phyloP scores from a whole-genome alignment of 495 filamentous ascomycete species.

The Penicillium bovifimosum region DNA sequence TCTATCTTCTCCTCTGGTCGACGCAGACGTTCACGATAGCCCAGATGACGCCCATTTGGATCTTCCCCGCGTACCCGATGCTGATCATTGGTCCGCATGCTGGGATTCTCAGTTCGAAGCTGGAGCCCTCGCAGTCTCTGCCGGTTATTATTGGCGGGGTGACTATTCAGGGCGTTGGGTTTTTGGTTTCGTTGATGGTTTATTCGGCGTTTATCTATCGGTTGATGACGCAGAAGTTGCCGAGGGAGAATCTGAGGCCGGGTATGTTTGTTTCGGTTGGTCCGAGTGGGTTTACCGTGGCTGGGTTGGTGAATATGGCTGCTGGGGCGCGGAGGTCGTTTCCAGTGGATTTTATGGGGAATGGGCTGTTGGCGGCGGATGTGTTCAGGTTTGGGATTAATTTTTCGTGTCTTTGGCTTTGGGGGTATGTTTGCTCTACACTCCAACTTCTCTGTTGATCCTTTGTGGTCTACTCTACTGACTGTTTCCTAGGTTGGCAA shows the following conservation, averaged over 20 bases:
- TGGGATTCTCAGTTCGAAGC: constrained; percentile 52
- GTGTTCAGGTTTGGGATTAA: constrained; percentile 50
- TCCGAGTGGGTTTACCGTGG: constrained; percentile 71
- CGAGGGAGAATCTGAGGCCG: constrained; percentile 66
- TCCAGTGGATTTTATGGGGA: constrained; percentile 53
- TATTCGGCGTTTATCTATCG: constrained; percentile 82
- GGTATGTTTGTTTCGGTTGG: constrained; percentile 85
- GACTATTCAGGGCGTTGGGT: constrained; percentile 76
- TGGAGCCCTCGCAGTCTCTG: constrained; percentile 44
- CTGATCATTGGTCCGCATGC: constrained; percentile 75
- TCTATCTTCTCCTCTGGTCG: constrained; percentile 72
- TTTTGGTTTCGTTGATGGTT: constrained; percentile 79
- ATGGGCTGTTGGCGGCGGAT: constrained; percentile 49
- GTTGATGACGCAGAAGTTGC: constrained; percentile 87
- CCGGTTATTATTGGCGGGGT: constrained; percentile 66
- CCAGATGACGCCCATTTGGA: constrained; percentile 88
- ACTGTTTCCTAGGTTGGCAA: constrained; percentile 49
- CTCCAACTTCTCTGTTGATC: neutral
- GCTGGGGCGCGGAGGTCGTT: constrained; percentile 38
- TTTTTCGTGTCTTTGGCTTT: constrained; percentile 72
- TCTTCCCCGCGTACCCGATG: constrained; percentile 84
- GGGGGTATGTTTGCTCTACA: constrained; percentile 47
- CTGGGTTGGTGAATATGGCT: constrained; percentile 60
- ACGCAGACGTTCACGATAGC: constrained; percentile 74
- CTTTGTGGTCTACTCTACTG: constrained; percentile 8